Base-by-base conservation (phyloP, 768 basidiomycete species). In the Cystoderma amianthinum region DNA sequence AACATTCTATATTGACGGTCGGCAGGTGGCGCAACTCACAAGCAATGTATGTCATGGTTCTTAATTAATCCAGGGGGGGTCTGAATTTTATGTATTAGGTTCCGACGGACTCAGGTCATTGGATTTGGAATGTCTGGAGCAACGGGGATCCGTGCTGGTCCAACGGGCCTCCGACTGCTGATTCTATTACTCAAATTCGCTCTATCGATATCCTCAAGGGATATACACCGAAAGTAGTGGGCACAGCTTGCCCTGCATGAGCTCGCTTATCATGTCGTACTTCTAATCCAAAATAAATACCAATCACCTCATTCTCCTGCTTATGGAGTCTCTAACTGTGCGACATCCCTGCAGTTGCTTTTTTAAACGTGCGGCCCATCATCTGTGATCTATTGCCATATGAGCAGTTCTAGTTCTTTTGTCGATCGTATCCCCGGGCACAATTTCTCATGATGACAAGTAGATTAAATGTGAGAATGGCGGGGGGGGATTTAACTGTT, bases 121-220 rank as follows among this genome's bases (percentile, higher is more conserved):
- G 59, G 59, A 50, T 63, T 19, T 63, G 63, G 62, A 65, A 65
- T 44, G 48, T 48, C 13, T 62, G 63, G 62, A 63, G 61, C 45
- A 61, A 50, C 41, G 64, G 62, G 18, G 57, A 60, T 40, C 54
- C 54, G 6, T 42, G 45, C 39, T 65, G 64, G 64, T 65, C 64
- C 12, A 57, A 54, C 23, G 62, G 62, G 9, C 64, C 64, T 20
- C 64, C 64, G 3, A 58, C 44, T 1, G 50, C 59, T 1, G 54
- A 65, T 43, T 63, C 62, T 15, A 43, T 59, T 35, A 63, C 63
- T 5, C 60, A 60, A 16, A 60, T 65, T 36, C 54, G 52, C 10
- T 63, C 62, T 10, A 61, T 65, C 39, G 60, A 62, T 18, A 53
- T 64, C 11, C 63, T 56, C 46, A 62, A 53, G 13, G 61, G 61